Base-by-base conservation (phyloP, 1,284 basidiomycete genomes). In the Melampsora americana region DNA sequence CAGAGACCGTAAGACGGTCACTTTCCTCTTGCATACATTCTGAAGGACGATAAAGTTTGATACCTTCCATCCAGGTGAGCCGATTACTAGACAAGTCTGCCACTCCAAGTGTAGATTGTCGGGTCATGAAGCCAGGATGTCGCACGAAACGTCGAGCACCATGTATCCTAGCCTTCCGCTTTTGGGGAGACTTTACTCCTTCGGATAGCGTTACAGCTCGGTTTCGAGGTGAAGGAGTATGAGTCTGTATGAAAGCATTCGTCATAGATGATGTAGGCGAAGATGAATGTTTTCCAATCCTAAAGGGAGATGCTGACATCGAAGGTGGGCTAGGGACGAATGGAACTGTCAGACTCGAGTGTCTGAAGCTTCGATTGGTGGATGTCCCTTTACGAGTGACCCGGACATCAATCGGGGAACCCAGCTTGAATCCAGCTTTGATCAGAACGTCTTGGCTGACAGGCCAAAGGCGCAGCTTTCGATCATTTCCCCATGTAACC, bases 401-500 rank as follows among this genome's bases (percentile, higher is more conserved):
- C 28, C 85, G 82, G 1, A 87, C 85, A 28, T 84, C 81, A 76
- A 88, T 87, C 0, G 84, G 85, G 1, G 81, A 80, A 23, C 86
- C 86, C 20, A 84, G 84, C 30, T 83, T 82, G 81, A 86, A 86
- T 1, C 87, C 87, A 11, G 83, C 84, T 39, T 82, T 81, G 80
- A 83, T 77, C 0, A 79, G 88, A 32, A 87, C 86, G 59, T 91
- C 89, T 0, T 85, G 83, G 66, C 89, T 87, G 5, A 98, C 86
- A 0, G 94, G 94, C 92, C 94, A 97, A 79, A 98, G 91, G 11
- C 93, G 86, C 46, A 99, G 84, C 0, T 92, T 95, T 60, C 93
- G 88, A 81, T 98, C 96, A 83, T 95, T 95, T 1, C 92, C 92
- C 95, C 95, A 98, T 0, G 95, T 98, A 67, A 99, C 92, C 2